Percentiles rank a stretch among this genome's conserved stretches.
Conservation (phyloP, 257 asterid genomes). For the Lithospermum erythrorhizon region DNA sequence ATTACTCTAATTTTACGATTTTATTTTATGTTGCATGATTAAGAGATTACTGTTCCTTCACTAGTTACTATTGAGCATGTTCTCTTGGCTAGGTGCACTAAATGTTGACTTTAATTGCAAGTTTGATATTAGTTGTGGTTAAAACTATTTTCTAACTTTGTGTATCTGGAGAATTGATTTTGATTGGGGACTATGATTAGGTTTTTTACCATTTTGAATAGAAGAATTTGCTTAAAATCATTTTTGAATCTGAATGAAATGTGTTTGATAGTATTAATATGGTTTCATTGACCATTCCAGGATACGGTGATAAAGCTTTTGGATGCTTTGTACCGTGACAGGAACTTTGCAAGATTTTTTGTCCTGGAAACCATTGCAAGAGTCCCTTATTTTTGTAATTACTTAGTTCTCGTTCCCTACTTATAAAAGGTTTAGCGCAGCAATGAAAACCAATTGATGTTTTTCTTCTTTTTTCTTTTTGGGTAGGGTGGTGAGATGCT, state of each 20-base stretch:
- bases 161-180: too few relatives aligned
- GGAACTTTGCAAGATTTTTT: slow-evolving; percentile 76
- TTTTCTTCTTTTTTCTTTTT: too few relatives aligned
- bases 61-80: neutral
- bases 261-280: neutral
- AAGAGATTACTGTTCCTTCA: too few relatives aligned
- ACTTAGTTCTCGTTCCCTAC: slow-evolving; percentile 16
- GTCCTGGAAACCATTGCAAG: slow-evolving; percentile 97
- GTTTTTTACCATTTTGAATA: neutral
- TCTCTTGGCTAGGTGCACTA: neutral
- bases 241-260: neutral
- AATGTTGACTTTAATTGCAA: neutral
- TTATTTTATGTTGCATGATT: neutral
- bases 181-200: too few relatives aligned
- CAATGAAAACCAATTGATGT: neutral
- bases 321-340: slow-evolving; percentile 72
- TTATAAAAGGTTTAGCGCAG: neutral
- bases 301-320: slow-evolving; percentile 85
- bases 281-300: slow-evolving; percentile 27
- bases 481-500: neutral
- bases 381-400: slow-evolving; percentile 94
- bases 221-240: too few relatives aligned
- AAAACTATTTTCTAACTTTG: too few relatives aligned
- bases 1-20: neutral
- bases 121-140: neutral